Evolutionary conservation across 768 basidiomycete genomes (phyloP), one percentile per base, ranked within the genome.

Genomic region (Cystofilobasidium ferigula): DNA sequence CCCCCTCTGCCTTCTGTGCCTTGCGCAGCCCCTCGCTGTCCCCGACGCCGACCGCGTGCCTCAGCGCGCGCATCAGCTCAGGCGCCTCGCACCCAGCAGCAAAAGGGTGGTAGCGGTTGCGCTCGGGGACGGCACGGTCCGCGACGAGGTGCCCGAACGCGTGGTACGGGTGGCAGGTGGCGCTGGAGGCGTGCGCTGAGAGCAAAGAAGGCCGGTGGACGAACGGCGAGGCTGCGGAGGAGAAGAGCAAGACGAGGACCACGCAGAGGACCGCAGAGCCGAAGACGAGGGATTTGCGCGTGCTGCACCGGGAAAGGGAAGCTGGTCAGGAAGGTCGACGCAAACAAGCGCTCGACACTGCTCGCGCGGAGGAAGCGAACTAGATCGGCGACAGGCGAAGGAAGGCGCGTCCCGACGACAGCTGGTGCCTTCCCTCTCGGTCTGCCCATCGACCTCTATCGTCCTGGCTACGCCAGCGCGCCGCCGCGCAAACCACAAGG

Each of bases 21-120:
- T 4, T 3, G 28, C 18, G 6, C 28, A 30, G 16, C 3, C 26
- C 57, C 13, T 10, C 8, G 14, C 9, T 8, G 9, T 60, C 64
- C 40, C 57, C 63, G 53, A 61, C 22, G n/a, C 68, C 36, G 32
- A 51, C 22, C 30, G 59, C 67, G 61, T 62, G 18, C 35, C 63
- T 4, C 35, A 61, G 20, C 57, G 48, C 20, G 5, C 70, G 66
- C 18, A 70, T 57, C 30, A 72, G 61, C 13, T 67, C 45, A 5
- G 72, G 72, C 13, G 71, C 38, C 30, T 62, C 22, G 35, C 69
- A 69, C 3, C 34, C 47, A 10, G 16, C 48, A 34, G 63, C 54
- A 20, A 71, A 69, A 2, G 71, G 70, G 14, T 59, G 62, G 62
- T 66, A 73, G 6, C 70, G 68, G 57, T 73, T 73, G 28, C 30